Evolutionary conservation across 2,329 filamentous ascomycete genomes (phyloP).

Genomic region (Aspergillus aculeatinus): DNA sequence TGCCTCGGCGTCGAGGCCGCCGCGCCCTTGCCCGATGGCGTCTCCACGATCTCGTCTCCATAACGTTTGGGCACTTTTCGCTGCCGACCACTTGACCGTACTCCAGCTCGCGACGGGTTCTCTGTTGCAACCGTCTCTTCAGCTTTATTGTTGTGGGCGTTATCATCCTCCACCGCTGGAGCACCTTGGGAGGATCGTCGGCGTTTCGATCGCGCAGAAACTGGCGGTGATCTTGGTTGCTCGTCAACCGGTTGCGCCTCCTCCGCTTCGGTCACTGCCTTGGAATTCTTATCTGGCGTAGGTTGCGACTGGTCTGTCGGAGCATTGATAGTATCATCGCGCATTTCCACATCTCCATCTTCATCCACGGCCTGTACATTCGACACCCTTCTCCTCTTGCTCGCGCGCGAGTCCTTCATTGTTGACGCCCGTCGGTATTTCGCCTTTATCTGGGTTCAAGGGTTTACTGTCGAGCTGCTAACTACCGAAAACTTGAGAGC

Average conservation of each 20-base stretch:
- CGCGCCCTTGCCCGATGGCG: conserved; percentile 19
- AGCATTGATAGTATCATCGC: conserved; percentile 17
- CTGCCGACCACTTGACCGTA: conserved; percentile 36
- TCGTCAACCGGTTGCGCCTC: conserved; percentile 18
- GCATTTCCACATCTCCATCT: conserved; percentile 35
- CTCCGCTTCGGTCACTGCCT: conserved; percentile 14
- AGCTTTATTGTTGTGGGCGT: conserved; percentile 8
- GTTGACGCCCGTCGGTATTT: background rate
- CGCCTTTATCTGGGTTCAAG: background rate
- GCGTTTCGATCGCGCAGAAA: conserved; percentile 22
- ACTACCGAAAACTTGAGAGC: background rate
- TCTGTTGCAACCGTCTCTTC: conserved; percentile 15
- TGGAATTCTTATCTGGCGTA: conserved; percentile 11
- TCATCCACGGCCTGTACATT: conserved; percentile 24
- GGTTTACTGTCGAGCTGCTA: background rate
- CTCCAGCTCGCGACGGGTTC: conserved; percentile 26
- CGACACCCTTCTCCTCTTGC: conserved; percentile 40
- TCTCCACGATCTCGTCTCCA: conserved; percentile 26
- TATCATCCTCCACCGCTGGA: conserved; percentile 7
- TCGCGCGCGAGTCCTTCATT: conserved; percentile 37
- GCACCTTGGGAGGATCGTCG: conserved; percentile 23
- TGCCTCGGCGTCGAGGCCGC: conserved; percentile 22
- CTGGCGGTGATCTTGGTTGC: conserved; percentile 11
- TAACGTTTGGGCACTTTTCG: conserved; percentile 35
- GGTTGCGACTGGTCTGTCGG: conserved; percentile 17